Conservation (phyloP, 257 asterid genomes). For the Capsicum rhomboideum region DNA sequence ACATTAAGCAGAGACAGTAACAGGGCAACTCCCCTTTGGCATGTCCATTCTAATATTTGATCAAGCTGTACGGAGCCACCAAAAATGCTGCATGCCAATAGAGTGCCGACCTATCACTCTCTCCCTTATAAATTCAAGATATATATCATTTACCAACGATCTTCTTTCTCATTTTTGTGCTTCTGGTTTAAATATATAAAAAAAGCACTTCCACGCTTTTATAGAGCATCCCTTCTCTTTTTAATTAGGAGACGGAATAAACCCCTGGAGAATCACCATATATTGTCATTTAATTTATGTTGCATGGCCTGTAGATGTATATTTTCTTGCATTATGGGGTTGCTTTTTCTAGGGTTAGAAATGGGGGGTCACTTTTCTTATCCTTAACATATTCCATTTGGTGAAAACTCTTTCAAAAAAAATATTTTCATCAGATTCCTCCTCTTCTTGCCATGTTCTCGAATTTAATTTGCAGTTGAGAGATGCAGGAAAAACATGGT, state of each 20-base stretch:
- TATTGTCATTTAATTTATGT: conserved; percentile 12
- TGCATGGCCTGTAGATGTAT: background rate
- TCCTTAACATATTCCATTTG: too few relatives aligned
- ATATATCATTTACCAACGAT: background rate
- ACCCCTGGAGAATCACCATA: conserved; percentile 29
- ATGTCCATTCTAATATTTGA: too few relatives aligned
- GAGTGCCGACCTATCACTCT: conserved; percentile 36
- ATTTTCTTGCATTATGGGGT: background rate
- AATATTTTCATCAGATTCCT: conserved; percentile 13
- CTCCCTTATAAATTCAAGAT: conserved; percentile 14
- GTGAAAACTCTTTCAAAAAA: background rate
- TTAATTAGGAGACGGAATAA: conserved; percentile 16
- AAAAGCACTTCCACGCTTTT: background rate
- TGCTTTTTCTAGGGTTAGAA: background rate
- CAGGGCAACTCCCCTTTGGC: conserved; percentile 3
- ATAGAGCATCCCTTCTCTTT: background rate
- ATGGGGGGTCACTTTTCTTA: background rate
- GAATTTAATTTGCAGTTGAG: too few relatives aligned
- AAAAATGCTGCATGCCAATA: conserved; percentile 26
- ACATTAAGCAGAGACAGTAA: conserved; percentile 31
- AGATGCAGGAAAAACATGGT: too few relatives aligned
- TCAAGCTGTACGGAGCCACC: background rate
- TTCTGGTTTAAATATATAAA: background rate
- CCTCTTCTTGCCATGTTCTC: too few relatives aligned
- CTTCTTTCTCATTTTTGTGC: background rate